Percentiles rank a stretch among this genome's conserved stretches.
Conservation (phyloP, 345 rosid species). For the Gossypium thurberi region DNA sequence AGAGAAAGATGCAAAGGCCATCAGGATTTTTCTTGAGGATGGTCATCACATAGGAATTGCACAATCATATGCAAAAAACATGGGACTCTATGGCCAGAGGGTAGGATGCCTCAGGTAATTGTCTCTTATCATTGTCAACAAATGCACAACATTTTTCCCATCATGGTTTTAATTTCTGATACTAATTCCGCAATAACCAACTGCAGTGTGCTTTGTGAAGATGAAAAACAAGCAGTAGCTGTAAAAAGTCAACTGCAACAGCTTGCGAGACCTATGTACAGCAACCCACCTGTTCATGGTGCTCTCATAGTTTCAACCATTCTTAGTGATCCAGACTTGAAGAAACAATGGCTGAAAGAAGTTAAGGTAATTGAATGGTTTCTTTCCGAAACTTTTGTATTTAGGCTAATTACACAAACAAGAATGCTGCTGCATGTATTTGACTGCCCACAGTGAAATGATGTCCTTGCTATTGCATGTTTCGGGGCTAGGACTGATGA, state of each 20-base stretch:
- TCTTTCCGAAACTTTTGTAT: neutral
- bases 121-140: neutral
- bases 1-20: conserved; percentile 85
- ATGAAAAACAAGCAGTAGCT: conserved; percentile 71
- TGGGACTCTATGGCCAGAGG: conserved; percentile 99
- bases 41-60: conserved; percentile 87
- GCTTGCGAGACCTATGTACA: conserved; percentile 97
- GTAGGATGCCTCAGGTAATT: conserved; percentile 92
- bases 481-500: neutral
- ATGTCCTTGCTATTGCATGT: neutral
- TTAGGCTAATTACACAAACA: neutral
- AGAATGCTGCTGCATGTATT: neutral
- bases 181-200: neutral
- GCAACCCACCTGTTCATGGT: conserved; percentile 94
- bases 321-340: conserved; percentile 69
- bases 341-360: conserved; percentile 83
- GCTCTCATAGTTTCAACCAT: conserved; percentile 74
- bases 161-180: neutral
- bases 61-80: conserved; percentile 94
- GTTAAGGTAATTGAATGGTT: conserved; percentile 53
- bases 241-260: conserved; percentile 96
- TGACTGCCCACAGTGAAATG: neutral
- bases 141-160: neutral
- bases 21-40: conserved; percentile 88
- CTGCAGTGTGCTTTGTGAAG: conserved; percentile 77